Conservation (phyloP, 371 early-diverging fungal species). For the Mucor mucedo region DNA sequence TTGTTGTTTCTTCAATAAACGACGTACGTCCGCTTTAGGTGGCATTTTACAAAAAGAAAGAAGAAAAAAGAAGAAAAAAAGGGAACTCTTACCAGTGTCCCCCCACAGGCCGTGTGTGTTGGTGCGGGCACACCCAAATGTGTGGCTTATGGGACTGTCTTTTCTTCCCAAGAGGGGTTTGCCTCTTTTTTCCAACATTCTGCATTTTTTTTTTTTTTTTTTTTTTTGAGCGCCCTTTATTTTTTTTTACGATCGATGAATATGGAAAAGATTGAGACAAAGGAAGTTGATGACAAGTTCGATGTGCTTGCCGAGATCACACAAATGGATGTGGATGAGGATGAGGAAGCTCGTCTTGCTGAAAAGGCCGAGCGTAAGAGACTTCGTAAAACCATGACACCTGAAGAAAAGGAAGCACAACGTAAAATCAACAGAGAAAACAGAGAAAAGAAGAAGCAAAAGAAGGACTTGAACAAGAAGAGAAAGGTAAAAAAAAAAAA, state of each 20-base stretch:
- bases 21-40: constrained; percentile 42
- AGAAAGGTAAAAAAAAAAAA: constrained; percentile 36
- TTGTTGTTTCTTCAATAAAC: constrained; percentile 48
- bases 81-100: background rate
- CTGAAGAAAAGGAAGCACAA: constrained; percentile 49
- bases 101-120: background rate
- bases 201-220: constrained; percentile 1
- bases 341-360: constrained; percentile 19
- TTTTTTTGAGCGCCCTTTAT: constrained; percentile 13
- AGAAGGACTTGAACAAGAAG: constrained; percentile 50
- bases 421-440: constrained; percentile 47
- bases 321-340: constrained; percentile 17
- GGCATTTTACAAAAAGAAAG: constrained; percentile 31
- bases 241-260: background rate
- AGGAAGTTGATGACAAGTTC: constrained; percentile 30
- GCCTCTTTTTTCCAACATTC: background rate
- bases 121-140: background rate
- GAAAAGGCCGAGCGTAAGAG: constrained; percentile 30
- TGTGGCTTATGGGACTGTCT: constrained; percentile 15
- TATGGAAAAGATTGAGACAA: constrained; percentile 22
- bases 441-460: constrained; percentile 48
- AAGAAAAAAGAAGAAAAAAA: too few relatives aligned
- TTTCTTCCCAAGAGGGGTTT: background rate
- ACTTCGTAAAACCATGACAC: constrained; percentile 21
- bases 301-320: constrained; percentile 29